Evolutionary conservation across 345 rosid genomes (phyloP).

Genomic region (sweet orange (Citrus sinensis)): DVS_A1.0 CM039163.1:42335501-42336000

Average conservation of each 20-base stretch:
- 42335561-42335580: constrained; percentile 72
- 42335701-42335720: constrained; percentile 62
- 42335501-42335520: constrained; percentile 76
- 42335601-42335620: constrained; percentile 73
- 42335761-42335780: constrained; percentile 58
- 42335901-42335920: neutral
- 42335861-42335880: neutral
- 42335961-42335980: neutral
- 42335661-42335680: constrained; percentile 77
- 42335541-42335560: constrained; percentile 87
- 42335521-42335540: constrained; percentile 65
- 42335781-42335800: constrained; percentile 88
- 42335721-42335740: constrained; percentile 65
- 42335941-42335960: neutral
- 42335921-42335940: neutral
- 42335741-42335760: constrained; percentile 81
- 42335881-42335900: neutral
- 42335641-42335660: constrained; percentile 60
- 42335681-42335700: constrained; percentile 83
- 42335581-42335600: constrained; percentile 71
- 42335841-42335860: neutral
- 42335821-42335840: neutral
- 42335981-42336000: neutral
- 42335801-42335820: constrained; percentile 14
- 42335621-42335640: constrained; percentile 55